A percentile compares a stretch with the other conserved stretches of the same genome.
Evolutionary conservation across 768 basidiomycete species (phyloP).

Genomic region (Kwoniella dendrophila): DNA sequence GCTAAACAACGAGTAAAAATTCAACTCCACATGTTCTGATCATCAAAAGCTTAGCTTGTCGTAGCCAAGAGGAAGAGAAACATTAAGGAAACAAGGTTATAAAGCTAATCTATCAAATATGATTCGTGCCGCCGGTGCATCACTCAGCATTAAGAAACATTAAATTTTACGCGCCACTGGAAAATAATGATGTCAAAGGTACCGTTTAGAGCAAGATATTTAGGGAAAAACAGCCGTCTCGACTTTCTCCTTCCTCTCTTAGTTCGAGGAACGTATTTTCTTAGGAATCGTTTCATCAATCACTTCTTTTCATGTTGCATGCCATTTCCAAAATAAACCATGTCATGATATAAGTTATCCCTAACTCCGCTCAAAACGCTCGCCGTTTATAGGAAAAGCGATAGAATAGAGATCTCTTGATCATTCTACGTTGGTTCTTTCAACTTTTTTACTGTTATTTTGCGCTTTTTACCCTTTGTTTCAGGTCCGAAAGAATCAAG

Average conservation of each 20-base stretch:
- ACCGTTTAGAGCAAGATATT: conserved; percentile 8
- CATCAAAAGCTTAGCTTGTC: too few relatives aligned
- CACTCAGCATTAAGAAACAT: background rate
- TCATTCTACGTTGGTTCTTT: too few relatives aligned
- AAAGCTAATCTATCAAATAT: background rate
- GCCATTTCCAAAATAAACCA: background rate
- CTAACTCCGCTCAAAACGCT: background rate
- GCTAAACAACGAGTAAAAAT: background rate
- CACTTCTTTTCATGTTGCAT: background rate
- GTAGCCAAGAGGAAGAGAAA: too few relatives aligned
- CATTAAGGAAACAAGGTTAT: conserved; percentile 1
- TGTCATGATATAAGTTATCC: background rate
- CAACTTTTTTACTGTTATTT: too few relatives aligned
- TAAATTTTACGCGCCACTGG: background rate
- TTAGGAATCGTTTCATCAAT: background rate
- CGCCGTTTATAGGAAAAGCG: background rate
- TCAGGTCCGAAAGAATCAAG: background rate
- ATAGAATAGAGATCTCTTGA: too few relatives aligned
- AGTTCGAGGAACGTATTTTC: conserved; percentile 1
- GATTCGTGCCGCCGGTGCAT: conserved; percentile 2
- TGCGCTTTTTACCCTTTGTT: background rate
- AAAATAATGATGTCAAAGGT: conserved; percentile 11
- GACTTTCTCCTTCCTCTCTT: background rate
- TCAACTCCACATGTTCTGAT: conserved; percentile 10
- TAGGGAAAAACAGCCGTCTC: background rate